Evolutionary conservation across 2,329 filamentous ascomycete genomes (phyloP).

Genomic region (Claviceps capensis): DNA sequence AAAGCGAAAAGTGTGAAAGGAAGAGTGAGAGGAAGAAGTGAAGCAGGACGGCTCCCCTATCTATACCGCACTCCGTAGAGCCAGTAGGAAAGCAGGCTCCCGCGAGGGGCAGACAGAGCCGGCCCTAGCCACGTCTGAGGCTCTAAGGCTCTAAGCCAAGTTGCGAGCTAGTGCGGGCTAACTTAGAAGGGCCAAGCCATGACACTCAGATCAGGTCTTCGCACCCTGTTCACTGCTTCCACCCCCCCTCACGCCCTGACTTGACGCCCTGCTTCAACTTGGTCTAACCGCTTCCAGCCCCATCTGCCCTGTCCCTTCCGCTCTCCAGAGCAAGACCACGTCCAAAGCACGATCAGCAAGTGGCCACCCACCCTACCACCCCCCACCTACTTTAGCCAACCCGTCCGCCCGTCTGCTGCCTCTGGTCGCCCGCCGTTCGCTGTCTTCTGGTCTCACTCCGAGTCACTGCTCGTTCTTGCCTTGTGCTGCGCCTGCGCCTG

Average conservation of each 20-base stretch:
- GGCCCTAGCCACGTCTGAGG: too few relatives aligned
- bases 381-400: background rate
- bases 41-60: too few relatives aligned
- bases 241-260: background rate
- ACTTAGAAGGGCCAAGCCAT: too few relatives aligned
- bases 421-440: background rate
- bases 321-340: background rate
- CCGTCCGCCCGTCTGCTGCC: background rate
- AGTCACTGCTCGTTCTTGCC: slow-evolving; percentile 1
- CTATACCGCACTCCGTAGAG: too few relatives aligned
- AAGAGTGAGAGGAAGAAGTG: too few relatives aligned
- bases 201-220: too few relatives aligned
- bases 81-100: too few relatives aligned
- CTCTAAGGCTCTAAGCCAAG: too few relatives aligned
- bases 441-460: background rate
- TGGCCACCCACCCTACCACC: background rate
- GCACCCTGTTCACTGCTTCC: background rate
- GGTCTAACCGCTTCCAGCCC: background rate
- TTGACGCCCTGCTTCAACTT: background rate
- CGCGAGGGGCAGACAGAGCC: too few relatives aligned
- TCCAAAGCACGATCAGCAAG: slow-evolving; percentile 1
- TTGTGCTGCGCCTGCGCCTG: slow-evolving; percentile 7
- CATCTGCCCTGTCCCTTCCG: background rate
- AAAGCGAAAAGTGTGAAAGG: too few relatives aligned
- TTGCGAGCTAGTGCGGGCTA: too few relatives aligned